Conservation (phyloP, 1,284 basidiomycete species). For the Pseudomicrostroma phylloplanum region DNA sequence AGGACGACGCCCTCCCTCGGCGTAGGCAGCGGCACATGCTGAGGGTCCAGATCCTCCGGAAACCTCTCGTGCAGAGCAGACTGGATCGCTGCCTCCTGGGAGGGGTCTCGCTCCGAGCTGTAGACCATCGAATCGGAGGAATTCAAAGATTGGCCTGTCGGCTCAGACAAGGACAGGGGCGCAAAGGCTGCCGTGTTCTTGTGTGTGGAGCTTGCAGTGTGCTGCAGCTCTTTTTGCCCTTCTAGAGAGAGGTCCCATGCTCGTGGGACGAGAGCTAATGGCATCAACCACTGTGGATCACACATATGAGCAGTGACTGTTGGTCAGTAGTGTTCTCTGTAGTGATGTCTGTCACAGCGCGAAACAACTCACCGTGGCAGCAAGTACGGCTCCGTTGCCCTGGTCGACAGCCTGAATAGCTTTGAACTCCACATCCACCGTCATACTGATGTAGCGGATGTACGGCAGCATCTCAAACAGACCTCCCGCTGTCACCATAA, state of each 20-base stretch:
- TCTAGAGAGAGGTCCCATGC: constrained; percentile 1
- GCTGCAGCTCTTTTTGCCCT: too few relatives aligned
- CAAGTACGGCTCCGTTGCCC: constrained; percentile 35
- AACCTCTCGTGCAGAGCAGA: neutral
- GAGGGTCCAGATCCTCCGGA: neutral
- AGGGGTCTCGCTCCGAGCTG: neutral
- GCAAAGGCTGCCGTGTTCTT: too few relatives aligned
- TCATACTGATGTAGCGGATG: constrained; percentile 39
- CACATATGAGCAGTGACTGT: too few relatives aligned
- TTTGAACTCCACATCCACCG: constrained; percentile 42
- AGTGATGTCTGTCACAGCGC: too few relatives aligned
- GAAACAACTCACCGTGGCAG: constrained; percentile 18
- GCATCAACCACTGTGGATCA: constrained; percentile 6
- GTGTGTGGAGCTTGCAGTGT: too few relatives aligned
- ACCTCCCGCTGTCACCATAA: constrained; percentile 37
- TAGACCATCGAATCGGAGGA: too few relatives aligned
- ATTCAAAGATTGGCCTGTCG: too few relatives aligned
- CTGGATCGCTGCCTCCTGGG: neutral
- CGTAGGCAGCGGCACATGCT: neutral
- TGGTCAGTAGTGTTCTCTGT: too few relatives aligned
- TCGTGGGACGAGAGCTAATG: constrained; percentile 10
- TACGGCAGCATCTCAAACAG: constrained; percentile 42
- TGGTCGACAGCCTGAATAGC: constrained; percentile 35
- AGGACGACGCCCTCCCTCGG: neutral
- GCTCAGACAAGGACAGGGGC: too few relatives aligned